Percentiles rank a stretch among this genome's conserved stretches.
phyloP scores from a whole-genome alignment of 2,329 filamentous ascomycete genomes.

The Plenodomus lindquistii region DNA sequence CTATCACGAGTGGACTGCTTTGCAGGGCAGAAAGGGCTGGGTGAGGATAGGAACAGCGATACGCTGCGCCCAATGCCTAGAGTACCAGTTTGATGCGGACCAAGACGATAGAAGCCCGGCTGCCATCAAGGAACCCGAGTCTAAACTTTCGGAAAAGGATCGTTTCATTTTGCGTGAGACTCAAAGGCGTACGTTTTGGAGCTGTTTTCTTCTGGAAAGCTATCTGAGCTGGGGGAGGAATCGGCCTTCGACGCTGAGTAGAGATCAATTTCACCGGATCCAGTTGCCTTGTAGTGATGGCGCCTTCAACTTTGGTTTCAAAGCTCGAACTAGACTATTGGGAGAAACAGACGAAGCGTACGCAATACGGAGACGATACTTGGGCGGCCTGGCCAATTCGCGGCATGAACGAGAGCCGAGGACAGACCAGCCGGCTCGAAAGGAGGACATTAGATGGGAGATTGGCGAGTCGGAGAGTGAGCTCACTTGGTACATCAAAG shows the following conservation, averaged over 20 bases:
- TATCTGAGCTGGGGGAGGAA: constrained; percentile 68
- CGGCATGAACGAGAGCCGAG: constrained; percentile 2
- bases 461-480: constrained; percentile 54
- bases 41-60: constrained; percentile 64
- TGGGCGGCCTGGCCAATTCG: constrained; percentile 5
- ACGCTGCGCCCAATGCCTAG: constrained; percentile 57
- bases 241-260: constrained; percentile 62
- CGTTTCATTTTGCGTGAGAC: constrained; percentile 65
- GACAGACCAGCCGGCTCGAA: constrained; percentile 24
- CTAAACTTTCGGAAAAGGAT: constrained; percentile 33
- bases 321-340: constrained; percentile 52
- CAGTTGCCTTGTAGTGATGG: constrained; percentile 70
- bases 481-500: constrained; percentile 56
- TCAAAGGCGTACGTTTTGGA: constrained; percentile 72
- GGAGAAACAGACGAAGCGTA: constrained; percentile 22
- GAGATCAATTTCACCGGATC: constrained; percentile 61
- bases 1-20: constrained; percentile 72
- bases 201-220: constrained; percentile 72
- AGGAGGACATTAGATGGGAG: constrained; percentile 57
- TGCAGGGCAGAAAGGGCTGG: constrained; percentile 65
- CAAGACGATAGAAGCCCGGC: constrained; percentile 22
- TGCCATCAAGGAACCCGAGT: constrained; percentile 6
- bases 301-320: constrained; percentile 65
- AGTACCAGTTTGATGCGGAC: constrained; percentile 33
- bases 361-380: constrained; percentile 11